Conservation (phyloP, 75 land plant species). For the Chamaecyparis obtusa region DNA sequence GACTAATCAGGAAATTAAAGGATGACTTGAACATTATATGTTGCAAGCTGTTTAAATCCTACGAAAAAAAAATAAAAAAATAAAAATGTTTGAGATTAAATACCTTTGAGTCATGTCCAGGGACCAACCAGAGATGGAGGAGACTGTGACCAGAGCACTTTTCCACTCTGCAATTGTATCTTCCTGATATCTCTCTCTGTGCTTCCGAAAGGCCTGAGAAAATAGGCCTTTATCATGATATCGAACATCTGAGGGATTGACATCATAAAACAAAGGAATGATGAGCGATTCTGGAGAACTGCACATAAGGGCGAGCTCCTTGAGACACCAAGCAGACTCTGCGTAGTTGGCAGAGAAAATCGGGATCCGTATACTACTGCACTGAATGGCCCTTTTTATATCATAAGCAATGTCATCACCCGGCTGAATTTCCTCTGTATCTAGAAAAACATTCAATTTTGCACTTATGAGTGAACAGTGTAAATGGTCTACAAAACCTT, state of each 20-base stretch:
- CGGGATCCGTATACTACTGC: not conserved
- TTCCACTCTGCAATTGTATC: slow-evolving; percentile 11
- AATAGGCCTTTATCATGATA: slow-evolving; percentile 11
- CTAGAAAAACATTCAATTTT: not conserved
- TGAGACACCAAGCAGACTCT: slow-evolving; percentile 10
- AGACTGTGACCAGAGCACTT: slow-evolving; percentile 7
- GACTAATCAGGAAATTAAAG: not conserved
- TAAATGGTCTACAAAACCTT: not conserved
- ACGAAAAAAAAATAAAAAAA: not conserved
- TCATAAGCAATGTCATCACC: not conserved
- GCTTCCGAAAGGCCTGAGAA: slow-evolving; percentile 9
- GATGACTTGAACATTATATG: too few species aligned
- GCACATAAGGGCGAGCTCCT: slow-evolving; percentile 4
- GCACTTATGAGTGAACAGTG: not conserved
- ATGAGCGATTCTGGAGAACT: not conserved
- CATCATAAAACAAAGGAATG: slow-evolving; percentile 21
- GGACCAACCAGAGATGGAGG: not conserved
- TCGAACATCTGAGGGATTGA: slow-evolving; percentile 7
- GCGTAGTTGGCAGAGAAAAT: slow-evolving; percentile 7
- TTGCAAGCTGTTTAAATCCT: not conserved
- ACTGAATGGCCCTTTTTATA: not conserved
- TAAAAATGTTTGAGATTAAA: not conserved
- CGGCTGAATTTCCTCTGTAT: not conserved
- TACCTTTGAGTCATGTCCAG: slow-evolving; percentile 8
- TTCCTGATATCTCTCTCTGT: not conserved